A percentile compares a stretch with the other conserved stretches of the same genome.
Conservation (phyloP, 1,284 basidiomycete species). For the Thelephora terrestris region DNA sequence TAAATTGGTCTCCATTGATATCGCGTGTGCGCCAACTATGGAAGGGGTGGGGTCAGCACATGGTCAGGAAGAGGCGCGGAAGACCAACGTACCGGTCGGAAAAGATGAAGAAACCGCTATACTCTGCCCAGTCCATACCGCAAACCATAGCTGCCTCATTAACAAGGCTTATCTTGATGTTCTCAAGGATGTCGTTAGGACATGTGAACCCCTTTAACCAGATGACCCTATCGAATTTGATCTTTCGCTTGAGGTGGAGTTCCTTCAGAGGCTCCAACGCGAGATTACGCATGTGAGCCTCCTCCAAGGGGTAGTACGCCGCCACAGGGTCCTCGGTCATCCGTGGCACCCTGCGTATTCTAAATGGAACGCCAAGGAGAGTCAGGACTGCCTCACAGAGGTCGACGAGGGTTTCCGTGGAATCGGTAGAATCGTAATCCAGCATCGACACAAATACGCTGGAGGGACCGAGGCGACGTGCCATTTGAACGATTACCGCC, state of each 20-base stretch:
- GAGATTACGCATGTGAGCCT: slow-evolving; percentile 85
- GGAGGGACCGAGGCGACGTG: slow-evolving; percentile 75
- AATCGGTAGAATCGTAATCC: slow-evolving; percentile 88
- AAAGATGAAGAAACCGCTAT: slow-evolving; percentile 93
- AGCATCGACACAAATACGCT: slow-evolving; percentile 94
- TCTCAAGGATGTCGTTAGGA: slow-evolving; percentile 92
- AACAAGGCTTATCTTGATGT: slow-evolving; percentile 75
- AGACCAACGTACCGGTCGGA: slow-evolving; percentile 63
- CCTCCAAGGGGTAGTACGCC: slow-evolving; percentile 89
- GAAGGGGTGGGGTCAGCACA: slow-evolving; percentile 1
- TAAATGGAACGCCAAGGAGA: slow-evolving; percentile 82
- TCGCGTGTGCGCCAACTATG: slow-evolving; percentile 88
- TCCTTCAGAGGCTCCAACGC: slow-evolving; percentile 87
- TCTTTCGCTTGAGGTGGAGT: slow-evolving; percentile 60
- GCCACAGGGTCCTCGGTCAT: slow-evolving; percentile 82
- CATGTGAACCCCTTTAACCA: slow-evolving; percentile 98
- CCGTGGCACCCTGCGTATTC: slow-evolving; percentile 77
- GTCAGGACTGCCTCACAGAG: slow-evolving; percentile 88
- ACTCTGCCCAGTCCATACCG: slow-evolving; percentile 98
- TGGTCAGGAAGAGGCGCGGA: neutral
- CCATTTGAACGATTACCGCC: slow-evolving; percentile 89
- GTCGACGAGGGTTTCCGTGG: slow-evolving; percentile 85
- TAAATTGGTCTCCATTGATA: slow-evolving; percentile 91
- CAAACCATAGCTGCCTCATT: slow-evolving; percentile 95
- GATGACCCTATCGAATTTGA: slow-evolving; percentile 82